Conservation (phyloP, 75 land plant species). For the Larix kaempferi region DNA sequence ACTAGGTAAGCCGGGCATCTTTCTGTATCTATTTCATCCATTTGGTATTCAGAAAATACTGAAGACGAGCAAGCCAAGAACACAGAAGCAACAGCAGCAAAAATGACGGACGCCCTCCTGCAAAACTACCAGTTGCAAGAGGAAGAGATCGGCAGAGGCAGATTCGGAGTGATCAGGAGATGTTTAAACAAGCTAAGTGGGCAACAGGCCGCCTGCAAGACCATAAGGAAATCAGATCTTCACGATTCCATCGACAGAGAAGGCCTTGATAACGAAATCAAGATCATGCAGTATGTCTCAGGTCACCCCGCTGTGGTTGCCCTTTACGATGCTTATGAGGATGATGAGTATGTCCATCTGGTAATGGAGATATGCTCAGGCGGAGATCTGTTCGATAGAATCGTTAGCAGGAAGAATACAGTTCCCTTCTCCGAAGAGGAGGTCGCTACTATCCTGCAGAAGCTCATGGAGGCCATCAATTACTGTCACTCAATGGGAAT, state of each 20-base stretch:
- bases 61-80: no score
- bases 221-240: slow-evolving; percentile 12
- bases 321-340: slow-evolving; percentile 28
- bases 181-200: slow-evolving; percentile 13
- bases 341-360: slow-evolving; percentile 14
- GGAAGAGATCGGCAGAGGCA: no score
- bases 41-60: no score
- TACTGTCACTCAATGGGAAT: slow-evolving; percentile 51
- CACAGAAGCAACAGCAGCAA: no score
- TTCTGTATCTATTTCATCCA: no score
- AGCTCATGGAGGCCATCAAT: slow-evolving; percentile 30
- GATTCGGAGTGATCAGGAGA: no score
- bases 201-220: slow-evolving; percentile 40
- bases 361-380: background rate
- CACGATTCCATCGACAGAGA: slow-evolving; percentile 33
- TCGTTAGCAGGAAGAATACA: background rate
- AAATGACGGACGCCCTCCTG: no score
- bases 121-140: no score
- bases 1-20: no score
- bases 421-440: slow-evolving; percentile 22
- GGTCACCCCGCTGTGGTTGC: slow-evolving; percentile 29
- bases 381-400: slow-evolving; percentile 33
- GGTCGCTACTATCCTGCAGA: slow-evolving; percentile 25
- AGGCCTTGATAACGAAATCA: slow-evolving; percentile 38
- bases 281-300: slow-evolving; percentile 28